Evolutionary conservation across 2,329 filamentous ascomycete species (phyloP).

Genomic region (Akanthomyces uredinophilus): DNA sequence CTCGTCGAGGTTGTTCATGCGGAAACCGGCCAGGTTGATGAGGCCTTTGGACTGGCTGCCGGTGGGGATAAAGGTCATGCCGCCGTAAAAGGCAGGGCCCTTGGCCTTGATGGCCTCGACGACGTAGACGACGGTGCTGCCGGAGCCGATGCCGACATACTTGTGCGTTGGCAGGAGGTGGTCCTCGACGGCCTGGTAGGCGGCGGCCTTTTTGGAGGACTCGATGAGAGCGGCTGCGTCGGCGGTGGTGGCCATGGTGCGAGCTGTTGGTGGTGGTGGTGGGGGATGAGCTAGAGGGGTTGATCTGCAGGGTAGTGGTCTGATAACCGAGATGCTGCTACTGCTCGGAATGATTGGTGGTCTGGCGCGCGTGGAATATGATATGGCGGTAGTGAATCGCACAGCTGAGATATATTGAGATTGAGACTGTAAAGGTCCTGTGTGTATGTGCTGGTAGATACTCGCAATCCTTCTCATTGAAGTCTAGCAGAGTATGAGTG

Average conservation of each 20-base stretch:
- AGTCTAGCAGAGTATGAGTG: background rate
- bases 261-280: background rate
- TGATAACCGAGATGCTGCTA: background rate
- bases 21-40: slow-evolving; percentile 72
- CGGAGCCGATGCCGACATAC: slow-evolving; percentile 74
- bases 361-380: background rate
- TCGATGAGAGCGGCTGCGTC: slow-evolving; percentile 49
- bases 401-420: background rate
- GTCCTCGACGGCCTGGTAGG: slow-evolving; percentile 66
- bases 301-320: background rate
- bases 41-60: slow-evolving; percentile 87
- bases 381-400: background rate
- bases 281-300: background rate
- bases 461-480: background rate
- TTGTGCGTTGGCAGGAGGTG: slow-evolving; percentile 60
- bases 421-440: background rate
- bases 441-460: background rate
- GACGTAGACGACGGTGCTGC: slow-evolving; percentile 77
- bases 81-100: slow-evolving; percentile 45
- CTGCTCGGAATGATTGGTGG: background rate
- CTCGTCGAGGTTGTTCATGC: slow-evolving; percentile 71
- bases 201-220: slow-evolving; percentile 69
- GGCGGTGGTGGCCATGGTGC: slow-evolving; percentile 35
- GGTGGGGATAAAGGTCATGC: slow-evolving; percentile 85
- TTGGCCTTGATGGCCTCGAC: slow-evolving; percentile 72